A percentile compares a stretch with the other conserved stretches of the same genome.
Evolutionary conservation across 768 basidiomycete species (phyloP).

Genomic region (Tremella yokohamensis): DNA sequence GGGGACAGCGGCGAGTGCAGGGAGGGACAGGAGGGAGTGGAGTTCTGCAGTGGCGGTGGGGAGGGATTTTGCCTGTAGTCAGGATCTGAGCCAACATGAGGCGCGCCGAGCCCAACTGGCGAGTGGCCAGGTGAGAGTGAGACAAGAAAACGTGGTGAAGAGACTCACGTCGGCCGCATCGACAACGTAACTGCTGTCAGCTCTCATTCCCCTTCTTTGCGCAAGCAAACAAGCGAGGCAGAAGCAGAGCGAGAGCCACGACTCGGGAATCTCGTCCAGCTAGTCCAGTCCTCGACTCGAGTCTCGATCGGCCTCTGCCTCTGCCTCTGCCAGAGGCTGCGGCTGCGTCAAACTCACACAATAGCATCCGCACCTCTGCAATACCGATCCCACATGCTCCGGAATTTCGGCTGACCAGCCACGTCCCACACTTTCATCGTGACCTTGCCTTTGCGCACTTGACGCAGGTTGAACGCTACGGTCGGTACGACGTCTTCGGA

Average conservation of each 20-base stretch:
- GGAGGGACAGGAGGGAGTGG: constrained; percentile 41
- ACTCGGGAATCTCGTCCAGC: no score
- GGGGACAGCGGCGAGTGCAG: constrained; percentile 34
- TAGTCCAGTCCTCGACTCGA: no score
- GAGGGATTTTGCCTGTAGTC: constrained; percentile 28
- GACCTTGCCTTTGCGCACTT: constrained; percentile 82
- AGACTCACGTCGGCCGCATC: constrained; percentile 75
- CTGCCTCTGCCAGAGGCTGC: not conserved
- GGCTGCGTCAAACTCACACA: constrained; percentile 60
- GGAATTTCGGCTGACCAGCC: constrained; percentile 87
- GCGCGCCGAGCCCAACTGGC: no score
- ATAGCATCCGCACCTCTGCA: constrained; percentile 89
- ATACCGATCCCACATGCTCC: constrained; percentile 93
- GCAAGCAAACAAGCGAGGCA: not conserved
- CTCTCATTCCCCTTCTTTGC: not conserved
- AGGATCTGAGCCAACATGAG: not conserved
- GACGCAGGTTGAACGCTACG: constrained; percentile 85
- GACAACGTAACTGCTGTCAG: constrained; percentile 70
- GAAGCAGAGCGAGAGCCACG: not conserved
- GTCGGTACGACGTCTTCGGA: constrained; percentile 96
- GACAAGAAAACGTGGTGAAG: no score
- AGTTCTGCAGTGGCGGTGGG: constrained; percentile 43
- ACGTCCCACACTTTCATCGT: constrained; percentile 95
- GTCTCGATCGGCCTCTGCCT: no score
- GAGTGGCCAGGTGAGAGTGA: no score